Evolutionary conservation across 169 alveolate genomes (phyloP).

Genomic region (Plasmodium vinckei): DNA sequence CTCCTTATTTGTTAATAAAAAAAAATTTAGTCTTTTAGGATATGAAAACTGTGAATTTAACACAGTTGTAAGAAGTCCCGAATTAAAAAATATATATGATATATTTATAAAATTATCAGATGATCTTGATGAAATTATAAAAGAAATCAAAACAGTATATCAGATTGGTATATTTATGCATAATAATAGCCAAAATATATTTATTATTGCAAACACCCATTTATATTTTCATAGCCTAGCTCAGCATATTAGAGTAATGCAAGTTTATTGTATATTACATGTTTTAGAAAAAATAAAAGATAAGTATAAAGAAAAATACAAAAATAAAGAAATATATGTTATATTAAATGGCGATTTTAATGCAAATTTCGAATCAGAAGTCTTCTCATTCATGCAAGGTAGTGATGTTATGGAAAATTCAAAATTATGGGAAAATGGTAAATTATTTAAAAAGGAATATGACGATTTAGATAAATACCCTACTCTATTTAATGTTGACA

Average conservation of each 20-base stretch:
- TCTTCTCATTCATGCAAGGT: conserved; percentile 60
- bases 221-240: conserved; percentile 75
- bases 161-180: conserved; percentile 71
- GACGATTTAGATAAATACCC: conserved; percentile 73
- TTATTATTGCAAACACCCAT: conserved; percentile 67
- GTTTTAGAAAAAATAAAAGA: conserved; percentile 44
- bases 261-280: conserved; percentile 31
- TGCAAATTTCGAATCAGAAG: conserved; percentile 70
- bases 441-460: conserved; percentile 70
- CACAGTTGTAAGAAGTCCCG: conserved; percentile 32
- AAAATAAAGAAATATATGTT: conserved; percentile 20
- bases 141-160: conserved; percentile 58
- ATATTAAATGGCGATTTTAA: conserved; percentile 67
- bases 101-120: conserved; percentile 22
- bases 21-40: conserved; percentile 44
- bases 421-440: conserved; percentile 44
- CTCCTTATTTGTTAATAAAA: conserved; percentile 72
- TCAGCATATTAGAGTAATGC: conserved; percentile 60
- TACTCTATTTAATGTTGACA: conserved; percentile 38
- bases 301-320: conserved; percentile 23
- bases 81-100: conserved; percentile 55
- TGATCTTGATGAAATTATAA: conserved; percentile 46
- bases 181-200: conserved; percentile 10
- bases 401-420: conserved; percentile 31
- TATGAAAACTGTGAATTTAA: conserved; percentile 63